These are phyloP conservation scores for Trametopsis cervina DNA, from an alignment of 768 basidiomycete species.

Conservation along the genomic window DNA sequence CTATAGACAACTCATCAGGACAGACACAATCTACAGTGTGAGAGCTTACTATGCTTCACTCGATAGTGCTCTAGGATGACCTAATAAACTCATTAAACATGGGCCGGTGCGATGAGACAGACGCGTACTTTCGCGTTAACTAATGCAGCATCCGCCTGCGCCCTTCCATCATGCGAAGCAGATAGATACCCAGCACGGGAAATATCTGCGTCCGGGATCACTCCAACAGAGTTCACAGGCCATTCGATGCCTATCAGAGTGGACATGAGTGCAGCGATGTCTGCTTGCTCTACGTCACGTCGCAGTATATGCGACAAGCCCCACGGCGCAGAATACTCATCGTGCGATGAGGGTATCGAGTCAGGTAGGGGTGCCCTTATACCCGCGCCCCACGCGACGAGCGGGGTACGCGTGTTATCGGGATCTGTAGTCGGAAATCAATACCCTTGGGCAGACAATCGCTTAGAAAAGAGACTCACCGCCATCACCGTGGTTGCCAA, in stretches of 20 bases:
- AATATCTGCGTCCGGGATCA: slow-evolving; percentile 69
- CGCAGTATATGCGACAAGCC: slow-evolving; percentile 48
- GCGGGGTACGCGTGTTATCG: slow-evolving; percentile 81
- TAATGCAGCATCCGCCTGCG: slow-evolving; percentile 46
- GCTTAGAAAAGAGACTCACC: slow-evolving; percentile 27
- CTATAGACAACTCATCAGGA: slow-evolving; percentile 27
- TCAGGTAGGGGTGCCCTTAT: slow-evolving; percentile 64
- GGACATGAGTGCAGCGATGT: slow-evolving; percentile 74
- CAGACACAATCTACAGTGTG: background rate
- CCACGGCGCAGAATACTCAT: slow-evolving; percentile 65
- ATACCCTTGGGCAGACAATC: background rate
- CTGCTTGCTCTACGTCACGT: slow-evolving; percentile 79
- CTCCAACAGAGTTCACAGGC: slow-evolving; percentile 80
- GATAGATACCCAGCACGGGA: slow-evolving; percentile 51
- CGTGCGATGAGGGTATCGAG: slow-evolving; percentile 48
- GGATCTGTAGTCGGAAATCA: slow-evolving; percentile 46
- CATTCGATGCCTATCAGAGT: slow-evolving; percentile 63
- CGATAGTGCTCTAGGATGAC: slow-evolving; percentile 73
- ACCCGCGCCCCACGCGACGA: slow-evolving; percentile 78
- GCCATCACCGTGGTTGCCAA: slow-evolving; percentile 88
- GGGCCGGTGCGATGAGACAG: background rate
- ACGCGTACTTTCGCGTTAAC: slow-evolving; percentile 54
- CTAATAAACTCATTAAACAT: slow-evolving; percentile 19
- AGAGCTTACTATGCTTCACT: slow-evolving; percentile 70
- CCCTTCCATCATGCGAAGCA: slow-evolving; percentile 37